Percentiles rank a stretch among this genome's conserved stretches.
These are phyloP conservation scores for Solanum tacnaense DNA, from an alignment of 257 asterid genomes.

Conservation along the genomic window DNA sequence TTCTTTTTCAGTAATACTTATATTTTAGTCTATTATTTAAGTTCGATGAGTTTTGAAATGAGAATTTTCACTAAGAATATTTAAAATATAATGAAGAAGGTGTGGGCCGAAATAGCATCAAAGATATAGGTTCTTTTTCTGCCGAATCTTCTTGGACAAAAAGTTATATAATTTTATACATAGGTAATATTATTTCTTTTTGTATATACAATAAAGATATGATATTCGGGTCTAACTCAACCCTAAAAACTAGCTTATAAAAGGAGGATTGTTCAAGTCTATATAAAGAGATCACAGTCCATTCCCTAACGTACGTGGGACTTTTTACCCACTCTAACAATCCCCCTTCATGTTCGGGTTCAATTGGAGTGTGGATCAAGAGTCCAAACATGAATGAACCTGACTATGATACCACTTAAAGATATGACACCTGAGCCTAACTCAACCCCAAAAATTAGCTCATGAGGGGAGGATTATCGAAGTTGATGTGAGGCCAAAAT, in stretches of 20 bases:
- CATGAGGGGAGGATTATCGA: too few species aligned
- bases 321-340: neutral
- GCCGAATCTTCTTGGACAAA: neutral
- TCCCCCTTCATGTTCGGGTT: neutral
- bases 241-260: too few species aligned
- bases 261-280: neutral
- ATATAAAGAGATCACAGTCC: neutral
- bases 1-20: neutral
- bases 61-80: neutral
- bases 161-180: neutral
- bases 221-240: accelerated
- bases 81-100: neutral
- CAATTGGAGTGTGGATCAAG: neutral
- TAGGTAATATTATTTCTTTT: too few species aligned
- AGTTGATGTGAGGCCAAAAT: too few species aligned
- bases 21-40: neutral
- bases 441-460: neutral
- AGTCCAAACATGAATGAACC: neutral
- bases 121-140: neutral
- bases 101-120: neutral
- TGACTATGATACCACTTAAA: neutral
- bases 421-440: neutral
- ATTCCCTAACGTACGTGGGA: neutral
- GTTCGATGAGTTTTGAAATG: neutral
- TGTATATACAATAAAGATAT: too few species aligned